Percentiles rank a stretch among this genome's conserved stretches.
phyloP scores from a whole-genome alignment of 441 rosid species.

The Raphanus hybrid region DNA sequence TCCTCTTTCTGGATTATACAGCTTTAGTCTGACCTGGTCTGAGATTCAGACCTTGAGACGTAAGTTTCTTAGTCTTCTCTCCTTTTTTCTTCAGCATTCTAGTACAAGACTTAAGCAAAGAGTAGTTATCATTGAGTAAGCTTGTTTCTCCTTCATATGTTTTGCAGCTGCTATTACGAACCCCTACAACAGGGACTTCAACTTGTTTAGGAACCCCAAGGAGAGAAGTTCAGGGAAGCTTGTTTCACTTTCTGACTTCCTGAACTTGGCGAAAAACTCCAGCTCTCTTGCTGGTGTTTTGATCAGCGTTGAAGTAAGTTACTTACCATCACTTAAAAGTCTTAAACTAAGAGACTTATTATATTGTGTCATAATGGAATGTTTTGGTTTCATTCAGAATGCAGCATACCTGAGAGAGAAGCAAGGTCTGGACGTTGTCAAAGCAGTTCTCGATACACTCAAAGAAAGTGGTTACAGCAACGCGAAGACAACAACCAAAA shows the following conservation, averaged over 20 bases:
- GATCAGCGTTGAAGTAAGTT: constrained; percentile 69
- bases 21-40: constrained; percentile 68
- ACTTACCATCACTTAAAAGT: constrained; percentile 3
- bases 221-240: constrained; percentile 53
- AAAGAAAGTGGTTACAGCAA: constrained; percentile 62
- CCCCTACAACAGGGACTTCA: constrained; percentile 35
- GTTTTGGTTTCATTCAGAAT: constrained; percentile 47
- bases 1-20: constrained; percentile 47
- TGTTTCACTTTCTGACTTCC: constrained; percentile 62
- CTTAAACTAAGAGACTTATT: not conserved
- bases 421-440: constrained; percentile 49
- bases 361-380: not conserved
- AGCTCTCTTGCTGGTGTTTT: constrained; percentile 61
- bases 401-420: constrained; percentile 68
- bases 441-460: constrained; percentile 56
- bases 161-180: constrained; percentile 62
- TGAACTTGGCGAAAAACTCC: constrained; percentile 59
- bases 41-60: constrained; percentile 62
- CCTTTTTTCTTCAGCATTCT: no score
- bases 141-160: constrained; percentile 6
- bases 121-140: no score
- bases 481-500: constrained; percentile 41
- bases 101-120: no score
- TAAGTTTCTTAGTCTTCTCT: constrained; percentile 48
- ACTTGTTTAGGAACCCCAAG: constrained; percentile 59